These are phyloP conservation scores for Eremomyces bilateralis DNA, from an alignment of 495 filamentous ascomycete genomes.

Conservation along the genomic window DNA sequence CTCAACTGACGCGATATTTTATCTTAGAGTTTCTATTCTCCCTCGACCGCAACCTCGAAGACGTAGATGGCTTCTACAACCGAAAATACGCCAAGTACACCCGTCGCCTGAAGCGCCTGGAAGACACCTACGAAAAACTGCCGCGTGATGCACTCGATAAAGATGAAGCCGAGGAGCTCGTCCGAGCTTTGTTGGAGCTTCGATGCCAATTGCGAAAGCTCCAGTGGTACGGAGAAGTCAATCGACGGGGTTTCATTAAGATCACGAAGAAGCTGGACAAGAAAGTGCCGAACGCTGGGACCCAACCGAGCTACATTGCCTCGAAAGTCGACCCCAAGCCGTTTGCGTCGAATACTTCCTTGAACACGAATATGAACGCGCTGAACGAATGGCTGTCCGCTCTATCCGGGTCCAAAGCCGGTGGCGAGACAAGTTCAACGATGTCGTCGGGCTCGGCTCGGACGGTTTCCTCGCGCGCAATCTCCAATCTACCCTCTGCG, in stretches of 20 bases:
- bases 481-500: conserved; percentile 42
- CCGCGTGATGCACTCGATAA: conserved; percentile 29
- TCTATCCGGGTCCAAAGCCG: conserved; percentile 45
- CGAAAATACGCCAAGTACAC: conserved; percentile 71
- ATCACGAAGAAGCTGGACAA: conserved; percentile 97
- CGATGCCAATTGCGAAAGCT: conserved; percentile 71
- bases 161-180: conserved; percentile 74
- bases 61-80: conserved; percentile 89
- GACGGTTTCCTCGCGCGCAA: conserved; percentile 43
- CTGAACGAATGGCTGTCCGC: conserved; percentile 84
- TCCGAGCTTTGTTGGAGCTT: conserved; percentile 71
- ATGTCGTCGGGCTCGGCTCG: conserved; percentile 50
- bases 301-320: conserved; percentile 62
- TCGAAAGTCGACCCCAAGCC: conserved; percentile 68
- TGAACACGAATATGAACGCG: conserved; percentile 41
- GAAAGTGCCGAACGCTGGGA: conserved; percentile 43
- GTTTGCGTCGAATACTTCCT: conserved; percentile 57
- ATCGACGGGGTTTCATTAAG: conserved; percentile 83
- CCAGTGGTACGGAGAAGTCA: conserved; percentile 96
- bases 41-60: conserved; percentile 88
- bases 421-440: conserved; percentile 49
- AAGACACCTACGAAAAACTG: conserved; percentile 57
- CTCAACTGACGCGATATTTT: conserved; percentile 5
- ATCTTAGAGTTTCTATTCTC: conserved; percentile 72
- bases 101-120: conserved; percentile 60